phyloP scores from a whole-genome alignment of 2,329 filamentous ascomycete species.

The Meredithiella fracta region DNA sequence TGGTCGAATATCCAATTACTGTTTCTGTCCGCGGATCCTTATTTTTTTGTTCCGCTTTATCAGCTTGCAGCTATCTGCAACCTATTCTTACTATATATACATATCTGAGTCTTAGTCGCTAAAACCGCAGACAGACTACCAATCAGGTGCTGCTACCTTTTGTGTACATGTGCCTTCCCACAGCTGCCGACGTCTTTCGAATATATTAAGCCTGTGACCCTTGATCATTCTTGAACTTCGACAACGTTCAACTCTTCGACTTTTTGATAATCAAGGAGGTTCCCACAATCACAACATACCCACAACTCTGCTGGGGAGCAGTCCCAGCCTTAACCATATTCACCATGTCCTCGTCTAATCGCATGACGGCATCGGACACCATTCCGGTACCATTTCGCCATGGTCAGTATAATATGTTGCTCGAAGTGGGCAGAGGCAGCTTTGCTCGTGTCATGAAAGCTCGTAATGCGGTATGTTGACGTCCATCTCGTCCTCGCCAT shows the following conservation, averaged over 20 bases:
- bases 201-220: conserved; percentile 25
- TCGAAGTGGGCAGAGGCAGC: conserved; percentile 13
- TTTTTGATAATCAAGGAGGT: not conserved
- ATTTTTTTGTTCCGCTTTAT: no score
- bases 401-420: conserved; percentile 9
- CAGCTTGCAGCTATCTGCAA: not conserved
- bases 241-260: not conserved
- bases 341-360: conserved; percentile 11
- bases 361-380: conserved; percentile 14
- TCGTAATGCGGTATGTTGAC: conserved; percentile 9
- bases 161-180: conserved; percentile 26
- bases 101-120: not conserved
- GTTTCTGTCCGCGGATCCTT: no score
- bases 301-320: not conserved
- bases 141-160: not conserved
- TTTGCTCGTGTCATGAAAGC: conserved; percentile 15
- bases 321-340: conserved; percentile 5
- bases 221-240: not conserved
- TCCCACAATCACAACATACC: not conserved
- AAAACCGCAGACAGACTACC: not conserved
- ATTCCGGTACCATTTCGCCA: conserved; percentile 11
- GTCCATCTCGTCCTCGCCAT: not conserved
- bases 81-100: not conserved
- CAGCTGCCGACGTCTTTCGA: conserved; percentile 22
- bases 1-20: not conserved